Evolutionary conservation across 495 filamentous ascomycete species (phyloP).

Genomic region (Xylaria venustula): DNA sequence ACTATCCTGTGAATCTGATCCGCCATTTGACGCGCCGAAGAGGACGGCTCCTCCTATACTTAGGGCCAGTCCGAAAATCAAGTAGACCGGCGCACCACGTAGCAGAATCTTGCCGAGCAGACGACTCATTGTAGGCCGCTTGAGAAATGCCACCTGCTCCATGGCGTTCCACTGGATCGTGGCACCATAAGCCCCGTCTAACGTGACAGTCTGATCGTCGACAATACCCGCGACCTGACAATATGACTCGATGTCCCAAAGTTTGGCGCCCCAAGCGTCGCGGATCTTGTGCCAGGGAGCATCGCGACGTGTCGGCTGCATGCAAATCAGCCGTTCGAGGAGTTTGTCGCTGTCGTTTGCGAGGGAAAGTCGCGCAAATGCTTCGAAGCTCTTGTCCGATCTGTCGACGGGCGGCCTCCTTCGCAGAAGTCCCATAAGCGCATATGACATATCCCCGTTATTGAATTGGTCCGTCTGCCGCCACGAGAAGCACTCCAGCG

Average conservation of each 20-base stretch:
- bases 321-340: constrained; percentile 21
- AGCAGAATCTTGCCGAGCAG: background rate
- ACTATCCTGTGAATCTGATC: no score
- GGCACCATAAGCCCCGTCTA: constrained; percentile 24
- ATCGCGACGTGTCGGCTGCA: constrained; percentile 15
- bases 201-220: constrained; percentile 19
- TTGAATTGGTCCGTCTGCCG: background rate
- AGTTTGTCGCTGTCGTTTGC: constrained; percentile 26
- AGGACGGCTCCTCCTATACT: background rate
- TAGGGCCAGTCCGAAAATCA: background rate
- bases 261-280: constrained; percentile 10
- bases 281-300: constrained; percentile 7
- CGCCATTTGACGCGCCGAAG: no score
- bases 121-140: background rate
- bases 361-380: constrained; percentile 39
- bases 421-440: constrained; percentile 43
- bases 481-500: constrained; percentile 15
- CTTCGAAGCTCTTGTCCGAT: constrained; percentile 43
- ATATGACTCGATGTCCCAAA: constrained; percentile 8
- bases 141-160: background rate
- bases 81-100: background rate
- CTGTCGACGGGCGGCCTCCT: constrained; percentile 31
- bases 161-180: constrained; percentile 18
- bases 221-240: constrained; percentile 19
- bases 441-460: constrained; percentile 43